Evolutionary conservation across 176 grass and related monocot species (phyloP).

Genomic region (Poa pratensis): DNA sequence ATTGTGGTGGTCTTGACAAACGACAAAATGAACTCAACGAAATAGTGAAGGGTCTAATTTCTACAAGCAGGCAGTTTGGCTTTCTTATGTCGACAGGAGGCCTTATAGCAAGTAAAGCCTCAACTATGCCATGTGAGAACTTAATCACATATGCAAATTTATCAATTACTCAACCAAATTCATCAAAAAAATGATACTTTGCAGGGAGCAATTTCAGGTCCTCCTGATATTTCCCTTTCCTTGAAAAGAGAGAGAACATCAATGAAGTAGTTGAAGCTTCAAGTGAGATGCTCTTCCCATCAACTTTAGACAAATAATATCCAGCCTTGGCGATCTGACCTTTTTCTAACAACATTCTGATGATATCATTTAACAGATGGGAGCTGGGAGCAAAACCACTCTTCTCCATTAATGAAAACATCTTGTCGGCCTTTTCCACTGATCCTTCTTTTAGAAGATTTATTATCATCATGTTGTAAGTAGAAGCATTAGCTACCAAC

Average conservation of each 20-base stretch:
- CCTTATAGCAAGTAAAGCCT: not conserved
- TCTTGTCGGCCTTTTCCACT: not conserved
- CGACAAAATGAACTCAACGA: not conserved
- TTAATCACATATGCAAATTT: not conserved
- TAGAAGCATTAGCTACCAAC: not conserved
- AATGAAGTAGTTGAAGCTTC: not conserved
- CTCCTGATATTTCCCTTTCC: not conserved
- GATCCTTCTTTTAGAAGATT: slow-evolving; percentile 1
- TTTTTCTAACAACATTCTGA: not conserved
- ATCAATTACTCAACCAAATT: not conserved
- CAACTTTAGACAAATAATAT: not conserved
- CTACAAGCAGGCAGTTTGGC: not conserved
- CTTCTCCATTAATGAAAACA: not conserved
- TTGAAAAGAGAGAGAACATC: not conserved
- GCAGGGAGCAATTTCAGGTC: slow-evolving; percentile 14
- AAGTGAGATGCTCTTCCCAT: not conserved
- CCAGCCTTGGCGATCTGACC: not conserved
- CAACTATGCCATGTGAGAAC: not conserved
- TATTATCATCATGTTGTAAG: not conserved
- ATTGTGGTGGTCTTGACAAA: not conserved
- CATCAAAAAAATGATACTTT: not conserved
- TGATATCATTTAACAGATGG: not conserved
- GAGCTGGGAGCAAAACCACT: not conserved
- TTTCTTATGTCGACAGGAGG: not conserved
- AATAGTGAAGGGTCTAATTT: too few species aligned